Percentiles rank a stretch among this genome's conserved stretches.
Conservation (phyloP, 2,329 filamentous ascomycete species). For the Fusarium gaditjirri region DNA sequence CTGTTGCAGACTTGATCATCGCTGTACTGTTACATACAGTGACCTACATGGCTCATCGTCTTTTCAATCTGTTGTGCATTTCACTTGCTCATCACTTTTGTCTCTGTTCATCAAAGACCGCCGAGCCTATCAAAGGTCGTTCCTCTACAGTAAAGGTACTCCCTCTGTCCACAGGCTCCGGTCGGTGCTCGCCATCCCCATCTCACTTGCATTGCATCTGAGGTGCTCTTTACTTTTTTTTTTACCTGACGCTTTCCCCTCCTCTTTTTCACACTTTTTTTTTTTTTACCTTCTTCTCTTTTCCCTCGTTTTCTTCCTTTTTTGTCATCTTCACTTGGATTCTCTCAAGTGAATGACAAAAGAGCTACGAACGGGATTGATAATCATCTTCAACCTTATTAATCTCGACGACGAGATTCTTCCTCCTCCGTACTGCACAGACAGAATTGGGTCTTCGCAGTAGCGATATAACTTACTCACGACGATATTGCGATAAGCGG, state of each 20-base stretch:
- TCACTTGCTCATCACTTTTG: constrained; percentile 4
- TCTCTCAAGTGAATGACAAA: constrained; percentile 36
- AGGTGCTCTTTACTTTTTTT: constrained; percentile 9
- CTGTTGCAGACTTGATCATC: constrained; percentile 15
- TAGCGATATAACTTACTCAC: constrained; percentile 5
- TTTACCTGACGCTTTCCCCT: constrained; percentile 5
- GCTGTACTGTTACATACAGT: constrained; percentile 10
- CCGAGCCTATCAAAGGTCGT: constrained; percentile 24
- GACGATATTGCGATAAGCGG: constrained; percentile 28
- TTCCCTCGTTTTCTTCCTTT: constrained; percentile 1
- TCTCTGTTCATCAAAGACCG: constrained; percentile 1
- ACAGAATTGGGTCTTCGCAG: constrained; percentile 23
- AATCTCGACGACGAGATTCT: constrained; percentile 24
- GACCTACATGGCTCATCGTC: constrained; percentile 13
- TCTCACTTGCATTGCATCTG: constrained; percentile 32
- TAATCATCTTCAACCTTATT: background rate
- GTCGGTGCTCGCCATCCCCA: constrained; percentile 23
- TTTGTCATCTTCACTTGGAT: constrained; percentile 35
- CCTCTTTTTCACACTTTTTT: background rate
- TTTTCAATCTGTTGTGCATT: constrained; percentile 15
- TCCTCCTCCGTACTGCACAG: constrained; percentile 4
- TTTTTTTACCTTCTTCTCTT: constrained; percentile 1
- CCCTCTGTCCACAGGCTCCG: constrained; percentile 16
- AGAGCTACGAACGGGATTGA: constrained; percentile 16
- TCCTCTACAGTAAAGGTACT: background rate